Conservation (phyloP, 331 rosid species). For the Malus hybrid region DNA sequence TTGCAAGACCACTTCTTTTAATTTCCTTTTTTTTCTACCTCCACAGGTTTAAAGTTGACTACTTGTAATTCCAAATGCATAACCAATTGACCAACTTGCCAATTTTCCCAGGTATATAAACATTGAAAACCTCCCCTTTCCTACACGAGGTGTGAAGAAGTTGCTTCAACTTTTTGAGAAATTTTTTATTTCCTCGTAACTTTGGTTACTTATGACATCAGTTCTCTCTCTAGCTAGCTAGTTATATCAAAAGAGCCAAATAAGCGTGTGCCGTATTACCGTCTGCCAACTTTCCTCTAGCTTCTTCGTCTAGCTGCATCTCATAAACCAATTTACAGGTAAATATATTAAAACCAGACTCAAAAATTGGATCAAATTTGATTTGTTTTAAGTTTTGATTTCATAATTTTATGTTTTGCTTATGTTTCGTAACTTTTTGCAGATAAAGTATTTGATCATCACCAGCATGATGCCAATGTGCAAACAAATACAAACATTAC, state of each 20-base stretch:
- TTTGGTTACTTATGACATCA: not conserved
- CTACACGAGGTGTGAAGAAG: not conserved
- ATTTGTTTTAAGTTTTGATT: not conserved
- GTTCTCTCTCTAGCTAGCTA: not conserved
- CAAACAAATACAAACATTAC: constrained; percentile 28
- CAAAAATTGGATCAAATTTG: not conserved
- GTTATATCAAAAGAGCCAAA: not conserved
- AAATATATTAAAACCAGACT: not conserved
- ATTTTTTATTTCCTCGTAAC: not conserved
- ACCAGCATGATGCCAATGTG: constrained; percentile 17
- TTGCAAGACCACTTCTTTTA: not conserved
- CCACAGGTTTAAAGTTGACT: not conserved
- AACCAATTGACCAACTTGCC: not conserved
- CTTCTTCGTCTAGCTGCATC: constrained; percentile 13
- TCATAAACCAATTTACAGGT: not conserved
- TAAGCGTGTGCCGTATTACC: not conserved
- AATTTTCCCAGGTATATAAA: not conserved
- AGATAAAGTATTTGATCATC: not conserved
- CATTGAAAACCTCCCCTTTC: not conserved
- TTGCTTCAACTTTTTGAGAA: constrained; percentile 5
- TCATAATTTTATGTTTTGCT: not conserved
- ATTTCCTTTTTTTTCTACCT: not conserved
- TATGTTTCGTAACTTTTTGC: not conserved
- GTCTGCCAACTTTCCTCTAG: not conserved
- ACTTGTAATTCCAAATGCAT: not conserved